These are phyloP conservation scores for Talaromyces ruber DNA, from an alignment of 495 filamentous ascomycete species.

Conservation along the genomic window DNA sequence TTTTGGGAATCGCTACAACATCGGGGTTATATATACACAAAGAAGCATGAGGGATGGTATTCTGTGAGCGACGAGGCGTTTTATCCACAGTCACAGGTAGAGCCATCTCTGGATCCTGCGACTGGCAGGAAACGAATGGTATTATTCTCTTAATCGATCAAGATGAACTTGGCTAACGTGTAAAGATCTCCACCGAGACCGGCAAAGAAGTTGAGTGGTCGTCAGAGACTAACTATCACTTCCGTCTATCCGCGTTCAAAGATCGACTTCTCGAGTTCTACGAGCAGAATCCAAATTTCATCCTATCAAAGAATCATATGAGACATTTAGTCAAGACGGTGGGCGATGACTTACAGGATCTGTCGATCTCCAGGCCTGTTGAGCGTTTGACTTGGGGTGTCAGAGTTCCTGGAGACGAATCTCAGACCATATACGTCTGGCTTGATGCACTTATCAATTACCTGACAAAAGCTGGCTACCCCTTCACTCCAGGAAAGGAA, in stretches of 20 bases:
- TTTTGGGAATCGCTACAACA: conserved; percentile 77
- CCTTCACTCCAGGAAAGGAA: conserved; percentile 60
- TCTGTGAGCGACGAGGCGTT: conserved; percentile 94
- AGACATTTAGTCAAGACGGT: conserved; percentile 62
- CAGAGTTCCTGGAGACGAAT: conserved; percentile 71
- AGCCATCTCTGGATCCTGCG: conserved; percentile 63
- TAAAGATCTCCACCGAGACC: conserved; percentile 67
- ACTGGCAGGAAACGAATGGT: conserved; percentile 78
- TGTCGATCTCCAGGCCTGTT: conserved; percentile 79
- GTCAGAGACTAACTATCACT: conserved; percentile 92
- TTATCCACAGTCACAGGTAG: conserved; percentile 69
- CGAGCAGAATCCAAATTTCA: conserved; percentile 56
- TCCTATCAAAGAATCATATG: conserved; percentile 60
- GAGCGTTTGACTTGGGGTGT: conserved; percentile 84
- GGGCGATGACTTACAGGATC: conserved; percentile 62
- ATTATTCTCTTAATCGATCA: neutral
- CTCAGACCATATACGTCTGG: conserved; percentile 97
- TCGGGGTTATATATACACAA: conserved; percentile 71
- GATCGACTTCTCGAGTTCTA: conserved; percentile 74
- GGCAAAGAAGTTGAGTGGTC: conserved; percentile 91
- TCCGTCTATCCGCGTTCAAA: conserved; percentile 74
- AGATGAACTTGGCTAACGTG: neutral
- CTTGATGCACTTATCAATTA: conserved; percentile 94
- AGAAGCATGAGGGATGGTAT: conserved; percentile 92
- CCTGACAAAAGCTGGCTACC: conserved; percentile 78